Evolutionary conservation across 768 basidiomycete species (phyloP).

Genomic region (Pisolithus marmoratus): DNA sequence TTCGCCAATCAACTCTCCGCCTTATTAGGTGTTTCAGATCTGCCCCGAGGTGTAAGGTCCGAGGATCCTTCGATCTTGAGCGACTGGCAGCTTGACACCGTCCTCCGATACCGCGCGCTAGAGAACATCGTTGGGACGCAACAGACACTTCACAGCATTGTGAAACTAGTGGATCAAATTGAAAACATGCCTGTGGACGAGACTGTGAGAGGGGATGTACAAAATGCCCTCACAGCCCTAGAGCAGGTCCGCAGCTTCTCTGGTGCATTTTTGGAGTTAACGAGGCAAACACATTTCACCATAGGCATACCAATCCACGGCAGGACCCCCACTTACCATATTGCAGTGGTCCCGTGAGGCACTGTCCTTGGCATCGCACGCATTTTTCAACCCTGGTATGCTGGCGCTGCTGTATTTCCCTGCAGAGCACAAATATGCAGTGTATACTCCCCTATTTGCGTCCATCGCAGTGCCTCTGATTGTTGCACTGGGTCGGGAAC

Average conservation of each 20-base stretch:
- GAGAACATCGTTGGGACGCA: constrained; percentile 65
- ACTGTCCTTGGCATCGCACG: constrained; percentile 63
- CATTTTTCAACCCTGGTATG: constrained; percentile 98
- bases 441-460: constrained; percentile 93
- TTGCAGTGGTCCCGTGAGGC: constrained; percentile 61
- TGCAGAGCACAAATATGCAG: constrained; percentile 94
- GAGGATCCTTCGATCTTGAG: constrained; percentile 34
- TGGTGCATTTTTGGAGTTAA: constrained; percentile 5
- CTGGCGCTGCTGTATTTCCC: constrained; percentile 95
- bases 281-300: constrained; percentile 3
- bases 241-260: constrained; percentile 50
- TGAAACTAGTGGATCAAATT: constrained; percentile 79
- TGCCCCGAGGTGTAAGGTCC: constrained; percentile 44
- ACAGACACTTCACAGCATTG: constrained; percentile 77
- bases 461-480: constrained; percentile 81
- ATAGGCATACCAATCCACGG: constrained; percentile 19
- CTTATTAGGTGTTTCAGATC: constrained; percentile 73
- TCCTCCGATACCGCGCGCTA: constrained; percentile 61
- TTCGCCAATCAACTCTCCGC: constrained; percentile 70
- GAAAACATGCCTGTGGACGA: constrained; percentile 88
- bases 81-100: constrained; percentile 77
- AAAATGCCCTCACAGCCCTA: constrained; percentile 63
- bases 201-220: constrained; percentile 69
- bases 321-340: constrained; percentile 25
- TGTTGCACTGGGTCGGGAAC: constrained; percentile 67